phyloP scores from a whole-genome alignment of 2,329 filamentous ascomycete species.

The Basipetospora sp. region DNA sequence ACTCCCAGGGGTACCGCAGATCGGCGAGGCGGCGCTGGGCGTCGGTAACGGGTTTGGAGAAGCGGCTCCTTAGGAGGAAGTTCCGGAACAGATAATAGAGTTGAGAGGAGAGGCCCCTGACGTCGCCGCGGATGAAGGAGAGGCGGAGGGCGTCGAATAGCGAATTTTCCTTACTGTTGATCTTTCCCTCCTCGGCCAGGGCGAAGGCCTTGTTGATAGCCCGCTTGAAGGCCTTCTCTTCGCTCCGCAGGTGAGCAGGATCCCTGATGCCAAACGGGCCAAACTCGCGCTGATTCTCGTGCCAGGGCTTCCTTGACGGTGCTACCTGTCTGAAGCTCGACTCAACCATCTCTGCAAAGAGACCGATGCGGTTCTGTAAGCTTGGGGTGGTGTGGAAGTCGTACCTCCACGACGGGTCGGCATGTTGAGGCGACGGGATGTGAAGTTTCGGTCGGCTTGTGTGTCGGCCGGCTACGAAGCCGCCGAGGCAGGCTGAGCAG shows the following conservation, averaged over 20 bases:
- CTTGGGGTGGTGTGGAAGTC: conserved; percentile 9
- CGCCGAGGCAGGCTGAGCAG: conserved; percentile 2
- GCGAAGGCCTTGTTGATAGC: conserved; percentile 30
- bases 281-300: conserved; percentile 7
- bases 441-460: conserved; percentile 7
- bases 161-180: conserved; percentile 27
- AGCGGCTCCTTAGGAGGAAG: conserved; percentile 42
- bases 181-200: conserved; percentile 25
- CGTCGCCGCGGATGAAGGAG: conserved; percentile 41
- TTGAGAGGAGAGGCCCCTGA: conserved; percentile 36
- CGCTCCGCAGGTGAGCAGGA: conserved; percentile 26
- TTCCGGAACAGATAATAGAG: conserved; percentile 56
- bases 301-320: conserved; percentile 7
- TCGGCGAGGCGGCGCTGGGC: conserved; percentile 59
- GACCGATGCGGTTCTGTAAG: not conserved
- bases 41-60: conserved; percentile 39
- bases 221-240: conserved; percentile 30
- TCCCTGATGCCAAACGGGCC: conserved; percentile 13
- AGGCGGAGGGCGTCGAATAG: conserved; percentile 44
- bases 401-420: not conserved
- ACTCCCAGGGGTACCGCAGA: conserved; percentile 76
- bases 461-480: conserved; percentile 17
- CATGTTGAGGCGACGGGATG: not conserved
- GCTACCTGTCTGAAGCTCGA: conserved; percentile 7
- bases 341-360: conserved; percentile 9